phyloP scores from a whole-genome alignment of 208 protist genomes.

The Leishmania braziliensis region DNA sequence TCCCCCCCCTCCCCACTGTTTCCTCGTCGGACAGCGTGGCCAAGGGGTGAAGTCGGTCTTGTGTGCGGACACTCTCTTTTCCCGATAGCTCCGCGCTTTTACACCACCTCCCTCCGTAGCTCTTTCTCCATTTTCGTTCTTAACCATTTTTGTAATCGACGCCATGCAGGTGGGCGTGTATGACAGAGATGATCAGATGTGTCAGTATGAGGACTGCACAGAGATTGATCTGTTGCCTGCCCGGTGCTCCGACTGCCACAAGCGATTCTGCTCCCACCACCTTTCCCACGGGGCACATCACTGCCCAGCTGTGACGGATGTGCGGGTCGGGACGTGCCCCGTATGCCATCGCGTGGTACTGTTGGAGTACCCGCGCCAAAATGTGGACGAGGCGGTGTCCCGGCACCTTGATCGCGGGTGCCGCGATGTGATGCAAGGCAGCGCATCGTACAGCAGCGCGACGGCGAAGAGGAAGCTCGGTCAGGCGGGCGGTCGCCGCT shows the following conservation, averaged over 20 bases:
- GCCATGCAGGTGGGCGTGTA: slow-evolving; percentile 86
- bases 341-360: slow-evolving; percentile 57
- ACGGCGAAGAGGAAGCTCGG: background rate
- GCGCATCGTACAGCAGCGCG: slow-evolving; percentile 2
- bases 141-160: background rate
- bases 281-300: slow-evolving; percentile 59
- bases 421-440: slow-evolving; percentile 25
- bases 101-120: background rate
- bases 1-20: background rate
- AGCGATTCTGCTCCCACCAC: slow-evolving; percentile 82
- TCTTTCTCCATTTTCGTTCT: background rate
- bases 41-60: background rate
- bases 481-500: slow-evolving; percentile 18
- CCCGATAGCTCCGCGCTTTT: background rate
- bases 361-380: slow-evolving; percentile 56
- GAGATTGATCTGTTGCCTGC: slow-evolving; percentile 75
- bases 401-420: slow-evolving; percentile 83
- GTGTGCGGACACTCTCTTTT: background rate
- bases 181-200: slow-evolving; percentile 75
- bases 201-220: slow-evolving; percentile 65
- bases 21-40: background rate
- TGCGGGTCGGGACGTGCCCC: slow-evolving; percentile 45
- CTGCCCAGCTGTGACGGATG: slow-evolving; percentile 49
- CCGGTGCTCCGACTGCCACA: slow-evolving; percentile 70
- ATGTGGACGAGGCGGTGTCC: slow-evolving; percentile 69